Percentiles rank a stretch among this genome's conserved stretches.
phyloP scores from a whole-genome alignment of 805 yeast genomes.

The Metschnikowia kunwiensis region DNA sequence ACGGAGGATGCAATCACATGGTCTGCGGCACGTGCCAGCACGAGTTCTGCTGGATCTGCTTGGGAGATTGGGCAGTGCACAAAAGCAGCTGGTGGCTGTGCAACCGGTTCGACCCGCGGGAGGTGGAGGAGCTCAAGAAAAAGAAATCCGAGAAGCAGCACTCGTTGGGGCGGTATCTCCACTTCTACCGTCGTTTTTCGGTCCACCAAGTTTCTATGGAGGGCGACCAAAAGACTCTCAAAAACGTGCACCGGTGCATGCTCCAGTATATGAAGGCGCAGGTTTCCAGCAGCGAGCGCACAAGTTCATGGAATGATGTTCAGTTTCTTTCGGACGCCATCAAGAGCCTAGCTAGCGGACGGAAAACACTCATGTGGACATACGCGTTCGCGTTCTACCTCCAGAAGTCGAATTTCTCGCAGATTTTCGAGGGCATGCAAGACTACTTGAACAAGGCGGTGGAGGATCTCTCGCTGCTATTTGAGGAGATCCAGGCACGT shows the following conservation, averaged over 20 bases:
- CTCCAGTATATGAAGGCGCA: constrained; percentile 59
- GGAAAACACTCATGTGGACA: constrained; percentile 86
- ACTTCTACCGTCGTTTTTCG: constrained; percentile 69
- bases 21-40: constrained; percentile 70
- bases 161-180: constrained; percentile 63
- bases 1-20: constrained; percentile 98
- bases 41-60: constrained; percentile 94
- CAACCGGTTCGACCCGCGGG: constrained; percentile 42
- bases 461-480: constrained; percentile 63
- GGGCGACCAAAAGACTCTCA: constrained; percentile 63
- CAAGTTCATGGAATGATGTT: constrained; percentile 77
- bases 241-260: constrained; percentile 61
- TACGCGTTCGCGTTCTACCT: constrained; percentile 77
- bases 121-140: constrained; percentile 39
- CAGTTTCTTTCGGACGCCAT: constrained; percentile 79
- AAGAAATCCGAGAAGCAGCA: constrained; percentile 44
- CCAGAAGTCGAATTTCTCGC: constrained; percentile 49
- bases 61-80: constrained; percentile 72
- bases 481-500: constrained; percentile 41
- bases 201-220: constrained; percentile 74
- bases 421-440: constrained; percentile 70
- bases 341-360: constrained; percentile 57
- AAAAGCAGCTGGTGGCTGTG: constrained; percentile 65
- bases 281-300: constrained; percentile 26
- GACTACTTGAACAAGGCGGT: constrained; percentile 60